Evolutionary conservation across 805 yeast species (phyloP).

Genomic region (Kuraishia capsulata): DNA sequence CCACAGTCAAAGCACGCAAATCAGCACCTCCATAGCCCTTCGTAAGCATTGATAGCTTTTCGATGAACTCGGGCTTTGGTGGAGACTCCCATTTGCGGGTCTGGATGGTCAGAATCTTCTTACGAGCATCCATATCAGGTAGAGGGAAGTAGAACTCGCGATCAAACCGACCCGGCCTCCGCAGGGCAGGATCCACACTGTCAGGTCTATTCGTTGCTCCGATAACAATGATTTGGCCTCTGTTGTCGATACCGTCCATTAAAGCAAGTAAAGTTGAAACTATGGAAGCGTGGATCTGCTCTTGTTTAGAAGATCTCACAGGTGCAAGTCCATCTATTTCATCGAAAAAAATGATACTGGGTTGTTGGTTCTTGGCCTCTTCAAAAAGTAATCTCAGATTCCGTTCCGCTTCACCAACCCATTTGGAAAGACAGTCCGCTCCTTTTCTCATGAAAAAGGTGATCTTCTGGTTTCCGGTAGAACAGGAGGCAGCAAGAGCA

Average conservation of each 20-base stretch:
- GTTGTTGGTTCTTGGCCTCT: constrained; percentile 94
- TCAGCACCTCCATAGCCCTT: constrained; percentile 99
- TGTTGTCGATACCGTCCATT: constrained; percentile 99
- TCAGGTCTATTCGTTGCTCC: constrained; percentile 99
- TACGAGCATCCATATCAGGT: constrained; percentile 75
- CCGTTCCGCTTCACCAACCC: constrained; percentile 99
- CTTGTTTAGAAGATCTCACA: constrained; percentile 94
- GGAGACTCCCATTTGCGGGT: constrained; percentile 86
- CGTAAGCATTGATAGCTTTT: constrained; percentile 66
- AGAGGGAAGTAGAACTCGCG: constrained; percentile 94
- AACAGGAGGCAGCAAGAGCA: constrained; percentile 92
- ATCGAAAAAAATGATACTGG: constrained; percentile 92
- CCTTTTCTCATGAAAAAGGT: constrained; percentile 98
- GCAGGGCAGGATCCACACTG: constrained; percentile 94
- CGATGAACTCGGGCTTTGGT: constrained; percentile 44
- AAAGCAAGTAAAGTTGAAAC: constrained; percentile 90
- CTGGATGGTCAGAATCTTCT: constrained; percentile 73
- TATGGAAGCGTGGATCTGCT: constrained; percentile 95
- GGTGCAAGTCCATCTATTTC: constrained; percentile 99
- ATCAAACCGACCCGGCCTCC: constrained; percentile 96
- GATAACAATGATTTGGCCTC: constrained; percentile 96
- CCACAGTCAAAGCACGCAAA: constrained; percentile 87
- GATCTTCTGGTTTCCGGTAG: constrained; percentile 74
- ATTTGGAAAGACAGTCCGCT: constrained; percentile 91
- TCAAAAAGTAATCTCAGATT: constrained; percentile 86